Base-by-base conservation (phyloP, 2,329 filamentous ascomycete species). In the Niveomyces coronatus region DNA sequence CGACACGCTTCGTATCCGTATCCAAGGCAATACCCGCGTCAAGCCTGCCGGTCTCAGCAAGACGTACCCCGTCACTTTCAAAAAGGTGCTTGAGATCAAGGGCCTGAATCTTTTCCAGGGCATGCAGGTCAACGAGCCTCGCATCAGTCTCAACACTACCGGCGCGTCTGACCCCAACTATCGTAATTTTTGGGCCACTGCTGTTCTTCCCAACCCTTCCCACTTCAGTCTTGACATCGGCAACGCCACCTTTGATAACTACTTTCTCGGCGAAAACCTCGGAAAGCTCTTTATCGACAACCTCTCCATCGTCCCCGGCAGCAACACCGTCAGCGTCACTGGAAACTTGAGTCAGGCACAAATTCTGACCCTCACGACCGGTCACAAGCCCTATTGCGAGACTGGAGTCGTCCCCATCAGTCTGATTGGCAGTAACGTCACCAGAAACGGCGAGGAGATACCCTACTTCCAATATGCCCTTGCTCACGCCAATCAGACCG, bases 181-280 rank as follows among this genome's bases (percentile, higher is more conserved):
- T 16, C 65, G 69, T 52, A 84, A 82, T 60, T 79, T 84, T 58
- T 59, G 67, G 36, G 78, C 69, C 47, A 69, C 62, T 11, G 68
- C 70, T 41, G 62, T 63, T 40, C 77, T 84, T 35, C 76, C 75
- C 46, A 85, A 84, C 55, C 68, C 65, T 6, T 80, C 78, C 2
- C 58, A 73, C 36, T 67, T 80, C 51, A 74, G 68, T n/a, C 65
- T 84, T 37, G 70, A 79, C 23, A 70, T 84, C 49, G 80, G 80
- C 48, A 79, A 82, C 49, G 63, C 74, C 24, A 71, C 70, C 19
- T 79, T 82, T 56, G 58, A 65, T 55, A 76, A 75, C 51, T 72
- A 63, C 48, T 64, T 79, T 37, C 63, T 68, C 31, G 67, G 62
- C 31, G 47, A 56, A 31, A 45, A 60, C 2, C 64, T 82, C 44